These are phyloP conservation scores for Ophiostoma pallidulum DNA, from an alignment of 2,329 filamentous ascomycete genomes.

Conservation along the genomic window DNA sequence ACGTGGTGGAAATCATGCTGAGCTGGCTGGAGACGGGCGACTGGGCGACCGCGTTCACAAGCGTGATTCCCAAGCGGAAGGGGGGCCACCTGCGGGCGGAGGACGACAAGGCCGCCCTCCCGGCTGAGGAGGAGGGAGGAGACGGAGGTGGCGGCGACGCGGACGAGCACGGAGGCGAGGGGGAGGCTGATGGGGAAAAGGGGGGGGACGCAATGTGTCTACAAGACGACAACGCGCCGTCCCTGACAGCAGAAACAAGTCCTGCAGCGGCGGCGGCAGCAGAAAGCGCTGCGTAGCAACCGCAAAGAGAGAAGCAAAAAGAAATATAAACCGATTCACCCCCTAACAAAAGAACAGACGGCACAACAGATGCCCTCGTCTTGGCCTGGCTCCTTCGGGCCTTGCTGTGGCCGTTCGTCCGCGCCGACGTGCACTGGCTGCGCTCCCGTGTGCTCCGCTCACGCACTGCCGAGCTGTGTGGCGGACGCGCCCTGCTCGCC, in stretches of 20 bases:
- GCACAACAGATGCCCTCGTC: too few species aligned
- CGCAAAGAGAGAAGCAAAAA: neutral
- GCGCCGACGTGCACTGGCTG: slow-evolving; percentile 33
- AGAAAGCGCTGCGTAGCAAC: neutral
- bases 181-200: neutral
- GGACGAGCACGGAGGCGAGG: slow-evolving; percentile 22
- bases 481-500: slow-evolving; percentile 39
- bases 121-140: slow-evolving; percentile 20
- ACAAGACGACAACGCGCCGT: too few species aligned
- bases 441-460: slow-evolving; percentile 36
- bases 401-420: too few species aligned
- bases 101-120: slow-evolving; percentile 20
- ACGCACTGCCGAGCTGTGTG: slow-evolving; percentile 33
- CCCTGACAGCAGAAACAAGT: too few species aligned
- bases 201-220: neutral
- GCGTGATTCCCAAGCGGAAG: slow-evolving; percentile 85
- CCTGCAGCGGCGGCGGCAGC: neutral
- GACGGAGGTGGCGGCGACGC: slow-evolving; percentile 16
- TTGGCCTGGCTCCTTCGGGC: too few species aligned
- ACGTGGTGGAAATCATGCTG: slow-evolving; percentile 94
- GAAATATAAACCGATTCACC: too few species aligned
- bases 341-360: too few species aligned
- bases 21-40: slow-evolving; percentile 83
- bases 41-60: slow-evolving; percentile 83
- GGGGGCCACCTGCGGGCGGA: slow-evolving; percentile 54